Conservation (phyloP, 192 early-diverging fungal genomes). For the Endogone sp. region DNA sequence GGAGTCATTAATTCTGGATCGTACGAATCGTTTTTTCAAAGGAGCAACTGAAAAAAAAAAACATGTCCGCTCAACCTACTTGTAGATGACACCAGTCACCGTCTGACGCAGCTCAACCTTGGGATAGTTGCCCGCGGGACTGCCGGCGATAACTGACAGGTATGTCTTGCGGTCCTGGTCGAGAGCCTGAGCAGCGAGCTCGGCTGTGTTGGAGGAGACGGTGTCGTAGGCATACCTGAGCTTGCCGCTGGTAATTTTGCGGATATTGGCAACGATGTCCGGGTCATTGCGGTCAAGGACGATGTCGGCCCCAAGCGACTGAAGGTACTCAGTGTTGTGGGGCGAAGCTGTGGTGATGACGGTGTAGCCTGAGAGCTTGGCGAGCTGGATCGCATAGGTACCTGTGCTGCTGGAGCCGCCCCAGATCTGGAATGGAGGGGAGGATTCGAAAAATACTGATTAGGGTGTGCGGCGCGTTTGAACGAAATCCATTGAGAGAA, state of each 20-base stretch:
- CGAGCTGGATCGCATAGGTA: constrained; percentile 40
- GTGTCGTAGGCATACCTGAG: constrained; percentile 9
- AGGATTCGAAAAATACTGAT: neutral
- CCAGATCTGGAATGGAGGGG: constrained; percentile 15
- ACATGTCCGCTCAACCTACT: neutral
- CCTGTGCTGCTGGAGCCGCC: constrained; percentile 57
- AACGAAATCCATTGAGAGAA: too few species aligned
- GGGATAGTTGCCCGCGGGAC: neutral
- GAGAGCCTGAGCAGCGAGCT: neutral
- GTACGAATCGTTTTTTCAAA: too few species aligned
- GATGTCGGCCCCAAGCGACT: constrained; percentile 39
- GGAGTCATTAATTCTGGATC: too few species aligned
- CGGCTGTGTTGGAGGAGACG: neutral
- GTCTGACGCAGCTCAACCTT: neutral
- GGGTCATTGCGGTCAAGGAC: constrained; percentile 44
- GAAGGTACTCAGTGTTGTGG: constrained; percentile 33
- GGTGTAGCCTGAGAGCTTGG: constrained; percentile 9
- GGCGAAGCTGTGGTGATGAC: constrained; percentile 52
- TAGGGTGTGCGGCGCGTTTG: too few species aligned
- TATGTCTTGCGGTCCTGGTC: neutral
- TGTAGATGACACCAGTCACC: neutral
- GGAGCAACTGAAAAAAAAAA: too few species aligned
- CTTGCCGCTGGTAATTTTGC: neutral
- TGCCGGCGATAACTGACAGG: neutral
- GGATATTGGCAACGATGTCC: constrained; percentile 6